Conservation (phyloP, 805 yeast genomes). For the Starmerella roubikii region DNA sequence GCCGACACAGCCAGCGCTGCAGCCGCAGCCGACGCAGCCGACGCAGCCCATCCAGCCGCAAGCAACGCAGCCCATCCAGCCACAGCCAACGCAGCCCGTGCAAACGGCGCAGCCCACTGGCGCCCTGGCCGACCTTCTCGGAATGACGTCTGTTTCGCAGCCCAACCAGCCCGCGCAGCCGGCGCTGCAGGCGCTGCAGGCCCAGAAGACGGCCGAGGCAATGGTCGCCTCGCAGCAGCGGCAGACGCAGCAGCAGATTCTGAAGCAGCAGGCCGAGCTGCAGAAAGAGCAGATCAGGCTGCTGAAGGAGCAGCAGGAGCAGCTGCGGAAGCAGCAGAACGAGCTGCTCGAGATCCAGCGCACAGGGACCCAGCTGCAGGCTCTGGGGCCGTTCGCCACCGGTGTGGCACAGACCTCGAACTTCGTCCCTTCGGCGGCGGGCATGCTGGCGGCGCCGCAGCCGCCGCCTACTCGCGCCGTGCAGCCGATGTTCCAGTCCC, state of each 20-base stretch:
- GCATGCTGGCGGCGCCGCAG: conserved; percentile 13
- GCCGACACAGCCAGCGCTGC: conserved; percentile 4
- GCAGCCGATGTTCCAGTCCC: conserved; percentile 4
- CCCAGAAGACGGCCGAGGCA: conserved; percentile 22
- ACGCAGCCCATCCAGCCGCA: conserved; percentile 28
- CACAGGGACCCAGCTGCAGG: conserved; percentile 20
- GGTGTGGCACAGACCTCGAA: conserved; percentile 28
- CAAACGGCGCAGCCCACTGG: not conserved
- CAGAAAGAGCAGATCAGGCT: conserved; percentile 23
- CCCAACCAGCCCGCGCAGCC: not conserved
- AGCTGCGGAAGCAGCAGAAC: conserved; percentile 20
- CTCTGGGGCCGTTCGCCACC: conserved; percentile 30
- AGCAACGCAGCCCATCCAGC: conserved; percentile 23
- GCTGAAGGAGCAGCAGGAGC: conserved; percentile 22
- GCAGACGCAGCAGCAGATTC: conserved; percentile 27
- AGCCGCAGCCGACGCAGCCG: conserved; percentile 8
- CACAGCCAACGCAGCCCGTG: conserved; percentile 14
- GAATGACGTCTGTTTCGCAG: not conserved
- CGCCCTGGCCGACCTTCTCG: not conserved
- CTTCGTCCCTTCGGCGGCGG: conserved; percentile 26
- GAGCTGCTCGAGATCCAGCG: conserved; percentile 24
- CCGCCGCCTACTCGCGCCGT: conserved; percentile 28
- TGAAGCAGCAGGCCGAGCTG: conserved; percentile 23
- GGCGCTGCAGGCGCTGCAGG: conserved; percentile 7
- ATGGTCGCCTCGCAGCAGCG: conserved; percentile 19